Evolutionary conservation across 768 basidiomycete species (phyloP), one percentile per base, ranked within the genome.

Genomic region (Panaeolus papilionaceus): DNA sequence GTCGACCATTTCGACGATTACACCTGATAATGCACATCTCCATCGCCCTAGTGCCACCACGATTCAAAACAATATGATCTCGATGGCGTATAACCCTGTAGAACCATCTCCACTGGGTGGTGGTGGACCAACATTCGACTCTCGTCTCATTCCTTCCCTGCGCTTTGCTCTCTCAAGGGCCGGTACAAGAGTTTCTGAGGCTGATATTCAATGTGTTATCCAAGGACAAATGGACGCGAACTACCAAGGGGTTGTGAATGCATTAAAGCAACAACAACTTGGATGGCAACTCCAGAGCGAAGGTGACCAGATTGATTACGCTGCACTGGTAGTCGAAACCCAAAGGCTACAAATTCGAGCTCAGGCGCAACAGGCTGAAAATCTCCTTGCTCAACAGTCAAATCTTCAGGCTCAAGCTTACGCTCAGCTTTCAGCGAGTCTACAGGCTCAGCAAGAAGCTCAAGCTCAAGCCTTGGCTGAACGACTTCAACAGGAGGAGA

Each of bases 211-310:
- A 62, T 74, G 74, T 37, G 78, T 80, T 23, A 64, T 79, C 28
- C 71, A 79, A 61, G 77, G 75, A 2, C 68, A 70, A 26, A 77
- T 76, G 5, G 66, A 75, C 63, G 80, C 79, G 26, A 74, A 80
- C 69, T 82, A 81, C 68, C 72, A 73, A 38, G 74, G 63, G 0
- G 75, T 80, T 4, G 76, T 81, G 20, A 72, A 76, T 66, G 77
- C 76, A 2, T 68, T 81, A 54, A 44, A 73, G 37, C 70, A 73
- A 18, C 77, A 78, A 65, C 79, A 79, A 54, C 74, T 76, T 8
- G 66, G 62, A 18, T 47, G 11, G 16, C 62, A 64, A 8, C 66
- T 38, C 20, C 44, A 26, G 9, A 39, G 20, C 16, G 28, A 58
- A 4, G 14, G 12, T 4, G 14, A 18, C 16, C 54, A 58, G 37